Conservation (phyloP, 1,284 basidiomycete species). For the Blastosporella zonata region DNA sequence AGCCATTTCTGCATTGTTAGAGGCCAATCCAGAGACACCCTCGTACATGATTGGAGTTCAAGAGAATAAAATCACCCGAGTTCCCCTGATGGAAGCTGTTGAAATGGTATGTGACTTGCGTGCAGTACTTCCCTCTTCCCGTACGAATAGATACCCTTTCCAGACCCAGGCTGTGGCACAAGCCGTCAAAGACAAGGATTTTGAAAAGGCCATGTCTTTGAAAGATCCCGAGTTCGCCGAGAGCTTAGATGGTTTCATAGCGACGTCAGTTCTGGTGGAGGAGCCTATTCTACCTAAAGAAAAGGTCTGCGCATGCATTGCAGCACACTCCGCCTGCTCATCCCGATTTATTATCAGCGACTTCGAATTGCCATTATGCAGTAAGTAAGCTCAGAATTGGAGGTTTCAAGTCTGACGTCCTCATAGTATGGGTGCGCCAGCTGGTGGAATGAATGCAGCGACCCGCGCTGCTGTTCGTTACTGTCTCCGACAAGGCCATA, state of each 20-base stretch:
- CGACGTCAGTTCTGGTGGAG: constrained; percentile 65
- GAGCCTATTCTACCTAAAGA: constrained; percentile 60
- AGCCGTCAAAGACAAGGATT: constrained; percentile 84
- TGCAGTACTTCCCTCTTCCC: neutral
- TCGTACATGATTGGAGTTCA: constrained; percentile 97
- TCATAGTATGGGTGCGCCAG: constrained; percentile 88
- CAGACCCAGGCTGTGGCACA: constrained; percentile 85
- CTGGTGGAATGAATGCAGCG: constrained; percentile 98
- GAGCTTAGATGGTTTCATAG: constrained; percentile 80
- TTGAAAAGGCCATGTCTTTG: constrained; percentile 82
- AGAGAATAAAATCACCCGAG: constrained; percentile 93
- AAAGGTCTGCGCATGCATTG: constrained; percentile 43
- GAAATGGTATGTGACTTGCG: constrained; percentile 53
- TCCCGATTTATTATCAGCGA: constrained; percentile 41
- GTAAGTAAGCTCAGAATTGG: constrained; percentile 44
- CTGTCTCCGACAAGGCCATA: constrained; percentile 91
- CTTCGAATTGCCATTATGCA: constrained; percentile 92
- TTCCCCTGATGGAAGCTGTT: constrained; percentile 92
- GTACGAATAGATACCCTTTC: neutral
- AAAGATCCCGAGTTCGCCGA: constrained; percentile 93
- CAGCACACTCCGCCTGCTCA: neutral
- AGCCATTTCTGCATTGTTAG: constrained; percentile 89
- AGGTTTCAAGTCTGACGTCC: neutral
- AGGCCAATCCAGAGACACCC: constrained; percentile 85
- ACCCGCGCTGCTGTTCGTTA: constrained; percentile 93